Evolutionary conservation across 163 green algal species (phyloP).

Genomic region (Prototheca cutis): DNA sequence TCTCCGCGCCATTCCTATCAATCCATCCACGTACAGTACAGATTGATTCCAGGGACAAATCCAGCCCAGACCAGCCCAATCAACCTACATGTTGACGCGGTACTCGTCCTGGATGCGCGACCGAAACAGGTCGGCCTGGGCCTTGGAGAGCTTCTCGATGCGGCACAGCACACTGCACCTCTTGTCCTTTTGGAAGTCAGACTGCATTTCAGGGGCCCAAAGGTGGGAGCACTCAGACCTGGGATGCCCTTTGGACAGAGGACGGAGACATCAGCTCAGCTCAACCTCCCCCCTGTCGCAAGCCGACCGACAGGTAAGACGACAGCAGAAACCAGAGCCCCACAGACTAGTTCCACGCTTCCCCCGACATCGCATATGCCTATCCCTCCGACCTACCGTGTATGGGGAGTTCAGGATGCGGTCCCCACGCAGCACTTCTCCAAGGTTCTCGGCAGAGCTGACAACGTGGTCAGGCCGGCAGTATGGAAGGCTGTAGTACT

Average conservation of each 20-base stretch:
- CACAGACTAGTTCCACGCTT: no score
- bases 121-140: conserved; percentile 67
- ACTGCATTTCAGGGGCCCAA: conserved; percentile 34
- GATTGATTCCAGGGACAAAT: no score
- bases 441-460: conserved; percentile 86
- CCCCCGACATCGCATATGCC: not conserved
- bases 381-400: conserved; percentile 48
- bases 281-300: no score
- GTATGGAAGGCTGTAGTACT: conserved; percentile 96
- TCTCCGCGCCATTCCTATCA: no score
- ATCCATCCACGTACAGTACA: no score
- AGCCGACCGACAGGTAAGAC: no score
- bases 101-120: conserved; percentile 90
- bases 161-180: conserved; percentile 92
- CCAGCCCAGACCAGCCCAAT: not conserved
- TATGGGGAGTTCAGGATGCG: conserved; percentile 95
- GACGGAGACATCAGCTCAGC: no score
- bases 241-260: not conserved
- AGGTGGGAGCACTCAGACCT: not conserved
- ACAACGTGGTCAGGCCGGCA: conserved; percentile 85
- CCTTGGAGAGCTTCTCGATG: conserved; percentile 61
- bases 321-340: no score
- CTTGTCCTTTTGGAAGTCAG: conserved; percentile 81
- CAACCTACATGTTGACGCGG: conserved; percentile 88
- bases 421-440: conserved; percentile 94